Evolutionary conservation across 129 eudicot species (phyloP).

Genomic region (Tagetes patula): DNA sequence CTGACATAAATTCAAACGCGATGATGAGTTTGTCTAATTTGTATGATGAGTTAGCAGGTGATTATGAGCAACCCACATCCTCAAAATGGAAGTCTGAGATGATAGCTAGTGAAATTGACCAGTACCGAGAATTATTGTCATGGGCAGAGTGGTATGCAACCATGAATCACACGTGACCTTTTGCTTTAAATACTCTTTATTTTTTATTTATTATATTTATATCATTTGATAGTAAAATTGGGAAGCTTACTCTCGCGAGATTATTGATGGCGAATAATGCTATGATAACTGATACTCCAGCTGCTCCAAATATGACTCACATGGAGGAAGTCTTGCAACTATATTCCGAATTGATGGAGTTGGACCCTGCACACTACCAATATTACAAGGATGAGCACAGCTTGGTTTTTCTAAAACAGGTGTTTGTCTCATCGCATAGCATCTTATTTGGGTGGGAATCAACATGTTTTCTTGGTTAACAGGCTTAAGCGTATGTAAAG

Average conservation of each 20-base stretch:
- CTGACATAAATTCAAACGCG: constrained; percentile 35
- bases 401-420: constrained; percentile 68
- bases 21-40: constrained; percentile 26
- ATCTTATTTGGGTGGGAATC: constrained; percentile 4
- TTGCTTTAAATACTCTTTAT: neutral
- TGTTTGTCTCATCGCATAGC: constrained; percentile 26
- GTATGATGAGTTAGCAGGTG: constrained; percentile 31
- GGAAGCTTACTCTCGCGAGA: constrained; percentile 92
- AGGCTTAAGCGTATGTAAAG: neutral
- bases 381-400: constrained; percentile 84
- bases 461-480: neutral
- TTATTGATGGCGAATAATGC: constrained; percentile 71
- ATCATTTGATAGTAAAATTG: constrained; percentile 69
- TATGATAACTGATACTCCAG: constrained; percentile 29
- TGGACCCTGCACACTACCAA: constrained; percentile 76
- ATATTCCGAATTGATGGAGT: constrained; percentile 57
- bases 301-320: constrained; percentile 26
- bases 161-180: neutral
- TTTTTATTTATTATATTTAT: constrained; percentile 5
- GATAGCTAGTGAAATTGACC: constrained; percentile 61
- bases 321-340: constrained; percentile 60
- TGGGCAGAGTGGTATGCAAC: constrained; percentile 60
- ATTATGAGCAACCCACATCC: constrained; percentile 34
- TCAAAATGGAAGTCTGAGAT: constrained; percentile 56
- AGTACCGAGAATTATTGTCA: constrained; percentile 61